A percentile compares a stretch with the other conserved stretches of the same genome.
Evolutionary conservation across 140 eudicot genomes (phyloP).

Genomic region (Anethum foeniculum): DNA sequence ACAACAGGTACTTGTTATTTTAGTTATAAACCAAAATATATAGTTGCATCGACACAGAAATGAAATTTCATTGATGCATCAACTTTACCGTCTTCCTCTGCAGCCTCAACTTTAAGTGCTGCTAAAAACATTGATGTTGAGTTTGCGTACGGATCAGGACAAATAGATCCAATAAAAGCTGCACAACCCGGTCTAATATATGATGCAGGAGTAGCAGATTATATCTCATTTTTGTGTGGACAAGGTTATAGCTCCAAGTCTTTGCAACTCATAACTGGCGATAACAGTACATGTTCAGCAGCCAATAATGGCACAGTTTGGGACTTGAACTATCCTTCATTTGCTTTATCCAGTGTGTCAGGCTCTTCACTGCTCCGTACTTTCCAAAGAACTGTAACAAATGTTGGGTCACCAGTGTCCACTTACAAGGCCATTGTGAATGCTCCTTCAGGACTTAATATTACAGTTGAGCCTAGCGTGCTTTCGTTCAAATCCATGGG

Average conservation of each 20-base stretch:
- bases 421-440: conserved; percentile 34
- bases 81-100: neutral
- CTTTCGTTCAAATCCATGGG: conserved; percentile 35
- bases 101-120: conserved; percentile 40
- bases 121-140: conserved; percentile 36
- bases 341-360: conserved; percentile 30
- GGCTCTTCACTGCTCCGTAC: conserved; percentile 13
- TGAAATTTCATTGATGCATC: neutral
- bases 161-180: conserved; percentile 40
- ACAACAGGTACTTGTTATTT: conserved; percentile 39
- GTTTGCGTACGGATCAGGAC: conserved; percentile 69
- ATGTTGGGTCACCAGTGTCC: conserved; percentile 54
- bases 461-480: conserved; percentile 34
- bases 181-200: conserved; percentile 50
- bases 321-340: conserved; percentile 67
- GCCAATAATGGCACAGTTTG: conserved; percentile 38
- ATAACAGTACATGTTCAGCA: conserved; percentile 27
- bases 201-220: conserved; percentile 46
- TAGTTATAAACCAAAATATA: neutral
- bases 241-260: conserved; percentile 38
- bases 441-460: conserved; percentile 33
- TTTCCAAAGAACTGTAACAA: conserved; percentile 53
- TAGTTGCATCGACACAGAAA: neutral
- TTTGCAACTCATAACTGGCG: conserved; percentile 35
- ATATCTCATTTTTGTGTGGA: conserved; percentile 44